Conservation (phyloP, 2,329 filamentous ascomycete species). For the Chalaropsis thielavioides region DNA sequence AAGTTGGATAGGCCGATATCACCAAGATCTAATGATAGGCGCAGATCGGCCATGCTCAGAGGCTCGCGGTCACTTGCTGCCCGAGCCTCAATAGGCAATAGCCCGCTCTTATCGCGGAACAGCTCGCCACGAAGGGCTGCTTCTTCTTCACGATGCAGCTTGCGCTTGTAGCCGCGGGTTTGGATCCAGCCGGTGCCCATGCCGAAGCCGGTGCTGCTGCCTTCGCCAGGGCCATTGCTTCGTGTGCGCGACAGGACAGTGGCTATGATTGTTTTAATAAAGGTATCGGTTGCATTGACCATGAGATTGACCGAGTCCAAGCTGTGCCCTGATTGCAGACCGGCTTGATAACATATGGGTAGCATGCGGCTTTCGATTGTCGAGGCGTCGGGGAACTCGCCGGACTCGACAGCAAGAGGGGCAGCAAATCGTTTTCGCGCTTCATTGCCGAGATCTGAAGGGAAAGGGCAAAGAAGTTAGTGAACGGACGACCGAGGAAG, state of each 20-base stretch:
- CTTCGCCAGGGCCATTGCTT: conserved; percentile 49
- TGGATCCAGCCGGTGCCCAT: conserved; percentile 58
- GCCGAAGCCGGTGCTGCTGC: conserved; percentile 47
- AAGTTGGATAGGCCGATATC: conserved; percentile 65
- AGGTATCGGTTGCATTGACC: conserved; percentile 50
- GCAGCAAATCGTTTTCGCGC: conserved; percentile 51
- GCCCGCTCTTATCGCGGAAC: conserved; percentile 56
- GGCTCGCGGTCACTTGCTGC: conserved; percentile 57
- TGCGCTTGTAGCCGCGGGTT: conserved; percentile 61
- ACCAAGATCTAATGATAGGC: conserved; percentile 59
- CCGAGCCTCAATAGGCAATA: conserved; percentile 69
- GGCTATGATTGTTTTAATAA: conserved; percentile 51
- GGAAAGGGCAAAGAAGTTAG: neutral
- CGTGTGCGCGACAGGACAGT: conserved; percentile 49
- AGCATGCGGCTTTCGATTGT: conserved; percentile 51
- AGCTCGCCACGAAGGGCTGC: conserved; percentile 59
- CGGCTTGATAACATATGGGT: conserved; percentile 53
- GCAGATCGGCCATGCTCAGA: conserved; percentile 63
- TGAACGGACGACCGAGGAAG: neutral
- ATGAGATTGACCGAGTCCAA: conserved; percentile 48
- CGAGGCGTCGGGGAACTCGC: conserved; percentile 52
- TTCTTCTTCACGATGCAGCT: conserved; percentile 63
- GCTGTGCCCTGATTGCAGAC: conserved; percentile 44
- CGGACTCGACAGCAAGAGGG: conserved; percentile 51
- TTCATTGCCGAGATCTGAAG: conserved; percentile 48